These are phyloP conservation scores for Cryphonectria japonica DNA, from an alignment of 2,329 filamentous ascomycete genomes.

Conservation along the genomic window DNA sequence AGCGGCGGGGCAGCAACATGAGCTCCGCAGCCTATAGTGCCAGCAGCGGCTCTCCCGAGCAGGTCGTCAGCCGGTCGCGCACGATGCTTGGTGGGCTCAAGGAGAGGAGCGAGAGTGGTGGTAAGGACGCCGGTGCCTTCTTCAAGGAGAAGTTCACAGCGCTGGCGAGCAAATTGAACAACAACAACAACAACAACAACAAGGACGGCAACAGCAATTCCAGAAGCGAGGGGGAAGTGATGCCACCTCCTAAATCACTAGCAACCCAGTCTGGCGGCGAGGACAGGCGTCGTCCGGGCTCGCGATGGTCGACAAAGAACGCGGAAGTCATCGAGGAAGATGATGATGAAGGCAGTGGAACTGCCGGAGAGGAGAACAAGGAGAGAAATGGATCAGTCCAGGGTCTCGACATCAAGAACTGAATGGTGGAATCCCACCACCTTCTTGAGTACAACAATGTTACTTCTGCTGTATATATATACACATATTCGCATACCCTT, in stretches of 20 bases:
- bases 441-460: not conserved
- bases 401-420: slow-evolving; percentile 14
- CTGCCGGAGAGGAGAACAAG: slow-evolving; percentile 16
- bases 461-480: slow-evolving; percentile 1
- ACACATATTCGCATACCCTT: not conserved
- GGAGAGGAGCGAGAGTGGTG: slow-evolving; percentile 30
- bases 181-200: slow-evolving; percentile 29
- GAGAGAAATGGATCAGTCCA: not conserved
- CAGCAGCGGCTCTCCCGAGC: slow-evolving; percentile 20
- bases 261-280: slow-evolving; percentile 34
- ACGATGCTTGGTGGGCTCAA: slow-evolving; percentile 29
- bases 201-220: slow-evolving; percentile 38
- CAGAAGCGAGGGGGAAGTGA: slow-evolving; percentile 26
- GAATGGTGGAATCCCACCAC: not conserved
- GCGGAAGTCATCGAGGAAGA: slow-evolving; percentile 31
- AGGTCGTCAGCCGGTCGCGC: slow-evolving; percentile 13
- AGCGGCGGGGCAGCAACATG: slow-evolving; percentile 29
- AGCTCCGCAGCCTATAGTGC: slow-evolving; percentile 17
- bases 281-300: slow-evolving; percentile 31
- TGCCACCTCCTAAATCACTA: not conserved
- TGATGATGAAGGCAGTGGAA: slow-evolving; percentile 33
- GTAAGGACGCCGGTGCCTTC: slow-evolving; percentile 22
- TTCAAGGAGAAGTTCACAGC: slow-evolving; percentile 34
- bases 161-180: slow-evolving; percentile 34
- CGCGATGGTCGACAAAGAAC: slow-evolving; percentile 26